Conservation (phyloP, 495 filamentous ascomycete species). For the Xylaria palmicola region DNA sequence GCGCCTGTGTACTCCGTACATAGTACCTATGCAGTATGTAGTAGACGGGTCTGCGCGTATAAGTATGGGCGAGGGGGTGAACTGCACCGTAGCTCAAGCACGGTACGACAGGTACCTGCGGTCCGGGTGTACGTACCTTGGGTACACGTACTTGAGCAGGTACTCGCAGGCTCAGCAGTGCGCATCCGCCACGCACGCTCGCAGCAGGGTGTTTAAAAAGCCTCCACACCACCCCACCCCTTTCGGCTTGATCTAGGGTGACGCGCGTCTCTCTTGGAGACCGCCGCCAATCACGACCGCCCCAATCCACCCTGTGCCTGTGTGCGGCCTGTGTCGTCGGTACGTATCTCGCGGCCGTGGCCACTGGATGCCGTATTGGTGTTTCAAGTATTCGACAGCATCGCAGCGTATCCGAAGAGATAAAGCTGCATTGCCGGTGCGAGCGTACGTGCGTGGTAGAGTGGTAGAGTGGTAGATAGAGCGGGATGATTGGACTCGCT, state of each 20-base stretch:
- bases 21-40: too few species aligned
- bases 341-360: neutral
- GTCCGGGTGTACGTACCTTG: neutral
- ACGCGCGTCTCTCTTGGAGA: constrained; percentile 11
- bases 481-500: too few species aligned
- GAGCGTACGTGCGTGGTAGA: too few species aligned
- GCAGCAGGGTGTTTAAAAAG: neutral
- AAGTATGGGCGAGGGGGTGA: too few species aligned
- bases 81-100: too few species aligned
- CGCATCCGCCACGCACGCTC: neutral
- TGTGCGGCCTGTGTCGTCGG: neutral
- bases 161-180: neutral
- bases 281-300: constrained; percentile 1
- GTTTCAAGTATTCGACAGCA: constrained; percentile 1
- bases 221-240: neutral
- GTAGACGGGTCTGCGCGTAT: too few species aligned
- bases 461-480: too few species aligned
- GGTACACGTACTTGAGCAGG: neutral
- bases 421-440: too few species aligned
- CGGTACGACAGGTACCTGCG: neutral
- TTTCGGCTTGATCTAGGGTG: constrained; percentile 11
- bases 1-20: too few species aligned
- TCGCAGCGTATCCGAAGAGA: too few species aligned
- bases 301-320: neutral
- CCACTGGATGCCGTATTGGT: too few species aligned